Conservation (phyloP, 1,139 yeast genomes). For the Magnusiomyces fungicola region DNA sequence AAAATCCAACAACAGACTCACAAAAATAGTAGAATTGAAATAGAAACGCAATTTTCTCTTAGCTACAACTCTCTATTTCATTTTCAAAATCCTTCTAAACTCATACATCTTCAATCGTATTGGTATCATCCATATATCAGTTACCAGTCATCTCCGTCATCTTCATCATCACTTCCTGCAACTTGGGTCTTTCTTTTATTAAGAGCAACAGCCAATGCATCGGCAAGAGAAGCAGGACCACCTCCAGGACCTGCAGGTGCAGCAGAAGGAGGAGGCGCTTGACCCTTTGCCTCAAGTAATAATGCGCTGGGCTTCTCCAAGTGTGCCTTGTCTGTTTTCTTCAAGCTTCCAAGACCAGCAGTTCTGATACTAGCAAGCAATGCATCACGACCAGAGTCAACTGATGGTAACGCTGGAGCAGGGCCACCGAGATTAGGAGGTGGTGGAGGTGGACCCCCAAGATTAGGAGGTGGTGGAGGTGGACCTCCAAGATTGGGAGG, state of each 20-base stretch:
- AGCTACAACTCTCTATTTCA: no score
- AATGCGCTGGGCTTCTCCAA: constrained; percentile 70
- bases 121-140: no score
- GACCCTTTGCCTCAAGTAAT: constrained; percentile 66
- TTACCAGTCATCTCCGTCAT: constrained; percentile 44
- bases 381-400: constrained; percentile 61
- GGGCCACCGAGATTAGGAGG: constrained; percentile 31
- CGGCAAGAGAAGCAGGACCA: constrained; percentile 61
- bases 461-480: constrained; percentile 27
- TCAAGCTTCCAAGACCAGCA: constrained; percentile 47
- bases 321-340: constrained; percentile 65
- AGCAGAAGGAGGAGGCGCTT: constrained; percentile 29
- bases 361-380: constrained; percentile 79
- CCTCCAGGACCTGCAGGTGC: constrained; percentile 36
- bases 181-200: constrained; percentile 77
- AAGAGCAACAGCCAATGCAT: constrained; percentile 82
- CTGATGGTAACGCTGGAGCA: constrained; percentile 31
- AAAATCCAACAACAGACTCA: no score
- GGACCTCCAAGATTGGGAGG: constrained; percentile 21
- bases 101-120: no score
- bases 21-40: no score
- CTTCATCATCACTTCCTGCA: constrained; percentile 79
- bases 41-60: no score
- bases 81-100: no score
- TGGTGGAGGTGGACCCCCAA: constrained; percentile 38